Conservation (phyloP, 805 yeast species). For the Wickerhamiella parazyma region DNA sequence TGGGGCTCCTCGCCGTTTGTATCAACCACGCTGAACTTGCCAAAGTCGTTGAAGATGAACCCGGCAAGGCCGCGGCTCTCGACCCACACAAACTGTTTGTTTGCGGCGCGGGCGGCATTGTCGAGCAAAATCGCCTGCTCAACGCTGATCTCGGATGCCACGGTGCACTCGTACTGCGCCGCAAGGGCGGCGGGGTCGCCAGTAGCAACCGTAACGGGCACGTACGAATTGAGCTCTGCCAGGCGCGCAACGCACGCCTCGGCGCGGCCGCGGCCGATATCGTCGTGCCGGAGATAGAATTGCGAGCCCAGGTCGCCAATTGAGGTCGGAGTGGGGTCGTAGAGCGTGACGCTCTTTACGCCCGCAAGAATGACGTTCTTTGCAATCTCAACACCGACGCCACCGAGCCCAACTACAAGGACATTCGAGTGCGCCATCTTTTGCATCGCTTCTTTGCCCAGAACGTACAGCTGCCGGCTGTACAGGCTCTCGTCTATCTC, state of each 20-base stretch:
- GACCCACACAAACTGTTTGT: conserved; percentile 67
- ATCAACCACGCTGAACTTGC: conserved; percentile 71
- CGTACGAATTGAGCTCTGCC: conserved; percentile 78
- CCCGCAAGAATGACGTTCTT: conserved; percentile 96
- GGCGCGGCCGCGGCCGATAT: conserved; percentile 72
- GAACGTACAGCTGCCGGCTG: conserved; percentile 87
- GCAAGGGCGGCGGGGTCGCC: conserved; percentile 35
- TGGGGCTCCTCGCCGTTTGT: conserved; percentile 86
- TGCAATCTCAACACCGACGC: conserved; percentile 91
- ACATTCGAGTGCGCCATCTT: conserved; percentile 91
- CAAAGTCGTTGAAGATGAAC: conserved; percentile 78
- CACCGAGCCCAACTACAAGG: conserved; percentile 78
- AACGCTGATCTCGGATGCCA: conserved; percentile 66
- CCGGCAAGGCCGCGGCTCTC: conserved; percentile 85
- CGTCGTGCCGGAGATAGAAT: conserved; percentile 59
- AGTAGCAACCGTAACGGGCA: conserved; percentile 59
- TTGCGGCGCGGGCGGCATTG: conserved; percentile 55
- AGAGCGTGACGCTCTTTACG: conserved; percentile 76
- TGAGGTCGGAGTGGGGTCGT: conserved; percentile 61
- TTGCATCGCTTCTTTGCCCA: conserved; percentile 97
- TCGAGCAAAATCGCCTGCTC: conserved; percentile 68
- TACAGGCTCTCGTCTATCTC: conserved; percentile 82
- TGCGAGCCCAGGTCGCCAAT: conserved; percentile 75
- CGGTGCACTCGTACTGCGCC: conserved; percentile 57
- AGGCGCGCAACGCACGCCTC: conserved; percentile 50